Base-by-base conservation (phyloP, 2,329 filamentous ascomycete species). In the Lachnellula hyalina region DNA sequence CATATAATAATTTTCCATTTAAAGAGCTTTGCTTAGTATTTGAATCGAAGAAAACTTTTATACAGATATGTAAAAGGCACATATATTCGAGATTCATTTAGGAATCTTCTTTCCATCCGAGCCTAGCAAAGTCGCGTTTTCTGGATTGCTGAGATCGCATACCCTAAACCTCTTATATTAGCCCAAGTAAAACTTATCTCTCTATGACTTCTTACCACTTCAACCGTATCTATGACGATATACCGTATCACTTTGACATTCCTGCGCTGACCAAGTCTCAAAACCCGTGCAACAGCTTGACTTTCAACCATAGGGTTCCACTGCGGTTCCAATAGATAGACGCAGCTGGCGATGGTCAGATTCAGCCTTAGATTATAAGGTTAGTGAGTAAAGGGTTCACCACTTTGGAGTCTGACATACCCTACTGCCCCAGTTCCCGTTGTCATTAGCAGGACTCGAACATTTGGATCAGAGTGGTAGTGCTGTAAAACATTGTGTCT, bases 401-500 rank as follows among this genome's bases (percentile, higher is more conserved):
- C 12, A 46, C 8, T n/a, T n/a, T 34, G 5, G 5, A 36, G 35
- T 36, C 35, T 12, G 15, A 36, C 52, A 35, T 42, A 59, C 57
- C 57, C 57, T 14, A 55, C 51, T n/a, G 51, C 57, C n/a, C 54
- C 57, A 36, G 57, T 59, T 15, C 57, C 57, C 15, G 51, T 59
- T 46, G 57, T 56, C 57, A 59, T 59, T 12, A 59, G 19, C 15
- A 59, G 15, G 32, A 56, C 50, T 32, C 40, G 21, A 23, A 34
- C 49, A 5, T 23, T 36, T 6, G 25, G 34, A 19, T 56, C 45
- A 21, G 11, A 28, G 15, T 56, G 32, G 36, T 51, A 59, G n/a
- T 42, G 41, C 5, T 47, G 38, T 4, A 59, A 48, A n/a, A 59
- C 45, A 32, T 54, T 49, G 25, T 52, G 51, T 47, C 53, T 34